Percentiles rank a stretch among this genome's conserved stretches.
phyloP scores from a whole-genome alignment of 2,329 filamentous ascomycete species.

The Hortaea werneckii region DNA sequence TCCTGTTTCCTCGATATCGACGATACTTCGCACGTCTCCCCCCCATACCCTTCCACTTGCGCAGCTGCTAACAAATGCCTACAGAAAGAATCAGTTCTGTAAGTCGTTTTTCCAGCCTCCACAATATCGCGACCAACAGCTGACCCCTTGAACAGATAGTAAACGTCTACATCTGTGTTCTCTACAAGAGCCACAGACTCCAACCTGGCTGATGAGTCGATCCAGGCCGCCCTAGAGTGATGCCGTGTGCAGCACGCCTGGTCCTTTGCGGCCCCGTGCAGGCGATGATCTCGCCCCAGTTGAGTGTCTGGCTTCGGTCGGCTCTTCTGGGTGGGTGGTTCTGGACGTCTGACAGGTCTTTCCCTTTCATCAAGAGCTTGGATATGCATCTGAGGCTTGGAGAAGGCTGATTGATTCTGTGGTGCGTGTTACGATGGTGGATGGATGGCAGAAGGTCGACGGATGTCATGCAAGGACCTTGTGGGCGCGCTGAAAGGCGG shows the following conservation, averaged over 20 bases:
- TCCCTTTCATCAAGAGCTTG: conserved; percentile 23
- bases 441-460: not conserved
- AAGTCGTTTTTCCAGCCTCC: no score
- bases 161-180: conserved; percentile 7
- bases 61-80: no score
- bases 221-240: conserved; percentile 26
- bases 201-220: conserved; percentile 26
- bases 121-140: no score
- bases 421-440: not conserved
- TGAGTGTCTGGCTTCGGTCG: conserved; percentile 24
- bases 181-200: conserved; percentile 16
- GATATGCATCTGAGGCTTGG: conserved; percentile 5
- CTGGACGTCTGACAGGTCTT: conserved; percentile 25
- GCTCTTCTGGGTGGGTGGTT: conserved; percentile 22
- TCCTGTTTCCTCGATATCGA: no score
- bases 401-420: not conserved
- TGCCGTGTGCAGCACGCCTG: conserved; percentile 15
- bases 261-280: conserved; percentile 9
- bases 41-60: no score
- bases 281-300: conserved; percentile 27
- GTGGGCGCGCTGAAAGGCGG: no score
- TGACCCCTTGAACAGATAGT: no score
- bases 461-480: not conserved
- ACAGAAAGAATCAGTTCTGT: no score
- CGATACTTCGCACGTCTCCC: no score